These are phyloP conservation scores for Alternaria postmessia DNA, from an alignment of 2,329 filamentous ascomycete species.

Conservation along the genomic window DNA sequence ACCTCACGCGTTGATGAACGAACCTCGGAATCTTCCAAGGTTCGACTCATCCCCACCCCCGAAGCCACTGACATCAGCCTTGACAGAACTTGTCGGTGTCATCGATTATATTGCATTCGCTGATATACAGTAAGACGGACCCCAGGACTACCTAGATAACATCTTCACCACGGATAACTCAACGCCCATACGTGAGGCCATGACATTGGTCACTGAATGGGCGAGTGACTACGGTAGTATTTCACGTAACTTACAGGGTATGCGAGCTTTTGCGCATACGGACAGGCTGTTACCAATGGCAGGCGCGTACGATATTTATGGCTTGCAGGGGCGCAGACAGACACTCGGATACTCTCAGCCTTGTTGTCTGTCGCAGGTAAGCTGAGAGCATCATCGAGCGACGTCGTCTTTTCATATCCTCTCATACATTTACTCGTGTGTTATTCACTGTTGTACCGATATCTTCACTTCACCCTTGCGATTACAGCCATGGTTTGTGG, in stretches of 20 bases:
- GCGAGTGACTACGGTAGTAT: neutral
- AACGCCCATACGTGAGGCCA: neutral
- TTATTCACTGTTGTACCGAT: no score
- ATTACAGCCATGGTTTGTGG: slow-evolving; percentile 2
- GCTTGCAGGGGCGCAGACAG: neutral
- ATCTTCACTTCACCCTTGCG: neutral
- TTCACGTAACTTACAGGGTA: neutral
- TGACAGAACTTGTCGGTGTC: neutral
- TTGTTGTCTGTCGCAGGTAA: neutral
- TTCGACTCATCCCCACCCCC: neutral
- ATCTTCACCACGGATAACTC: neutral
- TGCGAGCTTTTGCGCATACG: neutral
- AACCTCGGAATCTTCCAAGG: neutral
- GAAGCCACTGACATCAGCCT: neutral
- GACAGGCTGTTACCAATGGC: neutral
- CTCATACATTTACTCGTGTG: neutral
- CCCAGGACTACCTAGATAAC: neutral
- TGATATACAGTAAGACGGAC: neutral
- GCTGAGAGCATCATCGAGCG: neutral
- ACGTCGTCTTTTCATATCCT: neutral
- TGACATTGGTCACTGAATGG: neutral
- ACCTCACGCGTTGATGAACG: neutral
- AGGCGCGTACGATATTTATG: neutral
- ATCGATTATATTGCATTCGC: neutral
- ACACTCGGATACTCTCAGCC: neutral